These are phyloP conservation scores for Trametes sanguinea DNA, from an alignment of 768 basidiomycete genomes.

Conservation along the genomic window DNA sequence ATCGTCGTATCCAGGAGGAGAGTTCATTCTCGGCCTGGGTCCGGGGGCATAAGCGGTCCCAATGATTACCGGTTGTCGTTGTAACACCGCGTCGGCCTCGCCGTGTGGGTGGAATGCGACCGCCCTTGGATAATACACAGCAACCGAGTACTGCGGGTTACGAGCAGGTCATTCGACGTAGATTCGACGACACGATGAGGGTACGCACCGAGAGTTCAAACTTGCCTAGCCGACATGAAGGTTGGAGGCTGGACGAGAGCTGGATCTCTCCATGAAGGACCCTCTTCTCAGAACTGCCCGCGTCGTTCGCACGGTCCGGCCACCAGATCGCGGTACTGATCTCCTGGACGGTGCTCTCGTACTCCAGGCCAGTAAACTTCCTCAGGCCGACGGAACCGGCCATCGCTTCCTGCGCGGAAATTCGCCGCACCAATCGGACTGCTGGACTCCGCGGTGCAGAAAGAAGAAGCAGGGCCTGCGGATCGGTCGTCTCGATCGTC, in stretches of 20 bases:
- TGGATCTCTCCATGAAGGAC: constrained; percentile 25
- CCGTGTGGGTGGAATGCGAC: constrained; percentile 19
- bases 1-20: constrained; percentile 24
- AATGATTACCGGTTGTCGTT: constrained; percentile 18
- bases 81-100: constrained; percentile 9
- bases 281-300: background rate
- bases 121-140: constrained; percentile 13
- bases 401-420: constrained; percentile 4
- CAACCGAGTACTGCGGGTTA: constrained; percentile 14
- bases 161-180: background rate
- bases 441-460: constrained; percentile 21
- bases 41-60: constrained; percentile 18
- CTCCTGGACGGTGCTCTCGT: constrained; percentile 13
- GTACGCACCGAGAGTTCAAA: constrained; percentile 24
- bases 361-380: constrained; percentile 11
- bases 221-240: constrained; percentile 21
- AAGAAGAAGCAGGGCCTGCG: constrained; percentile 27
- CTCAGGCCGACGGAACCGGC: background rate
- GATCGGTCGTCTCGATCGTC: constrained; percentile 22
- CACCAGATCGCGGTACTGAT: constrained; percentile 21
- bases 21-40: constrained; percentile 15
- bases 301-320: constrained; percentile 1
- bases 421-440: constrained; percentile 24
- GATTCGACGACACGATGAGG: background rate
- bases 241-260: constrained; percentile 20